Evolutionary conservation across 495 filamentous ascomycete species (phyloP).

Genomic region (Evernia prunastri): DNA sequence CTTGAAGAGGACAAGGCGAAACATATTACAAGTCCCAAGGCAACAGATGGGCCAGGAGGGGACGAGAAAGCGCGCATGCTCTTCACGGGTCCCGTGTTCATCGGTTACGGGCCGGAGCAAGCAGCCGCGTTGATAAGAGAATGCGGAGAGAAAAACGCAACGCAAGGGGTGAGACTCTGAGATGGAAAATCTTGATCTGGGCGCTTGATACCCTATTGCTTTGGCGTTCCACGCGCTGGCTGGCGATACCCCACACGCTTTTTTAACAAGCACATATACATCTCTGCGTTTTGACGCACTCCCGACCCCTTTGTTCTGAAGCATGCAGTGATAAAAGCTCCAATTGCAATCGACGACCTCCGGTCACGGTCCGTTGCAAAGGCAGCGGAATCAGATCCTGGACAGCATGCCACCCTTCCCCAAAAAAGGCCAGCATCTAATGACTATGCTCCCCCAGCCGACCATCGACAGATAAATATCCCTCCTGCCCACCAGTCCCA

Average conservation of each 20-base stretch:
- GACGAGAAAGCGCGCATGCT: slow-evolving; percentile 52
- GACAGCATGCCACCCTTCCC: no score
- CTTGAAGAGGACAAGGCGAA: not conserved
- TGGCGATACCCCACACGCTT: not conserved
- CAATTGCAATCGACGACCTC: no score
- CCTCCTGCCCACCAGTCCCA: no score
- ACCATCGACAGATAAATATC: no score
- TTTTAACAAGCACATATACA: not conserved
- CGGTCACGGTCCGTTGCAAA: no score
- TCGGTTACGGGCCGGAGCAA: slow-evolving; percentile 78
- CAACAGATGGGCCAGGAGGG: not conserved
- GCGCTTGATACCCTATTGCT: not conserved
- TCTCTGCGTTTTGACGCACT: no score
- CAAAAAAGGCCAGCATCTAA: no score
- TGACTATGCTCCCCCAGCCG: no score
- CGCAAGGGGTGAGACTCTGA: not conserved
- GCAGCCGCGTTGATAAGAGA: slow-evolving; percentile 63
- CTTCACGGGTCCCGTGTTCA: slow-evolving; percentile 84
- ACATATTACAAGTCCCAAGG: not conserved
- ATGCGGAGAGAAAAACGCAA: slow-evolving; percentile 25
- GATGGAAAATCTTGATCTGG: no score
- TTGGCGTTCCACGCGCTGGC: not conserved
- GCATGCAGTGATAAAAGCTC: not conserved
- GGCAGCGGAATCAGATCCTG: no score
- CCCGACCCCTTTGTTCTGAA: not conserved